phyloP scores from a whole-genome alignment of 352 stramenopile genomes.

The Halophytophthora polymorphica region DNA sequence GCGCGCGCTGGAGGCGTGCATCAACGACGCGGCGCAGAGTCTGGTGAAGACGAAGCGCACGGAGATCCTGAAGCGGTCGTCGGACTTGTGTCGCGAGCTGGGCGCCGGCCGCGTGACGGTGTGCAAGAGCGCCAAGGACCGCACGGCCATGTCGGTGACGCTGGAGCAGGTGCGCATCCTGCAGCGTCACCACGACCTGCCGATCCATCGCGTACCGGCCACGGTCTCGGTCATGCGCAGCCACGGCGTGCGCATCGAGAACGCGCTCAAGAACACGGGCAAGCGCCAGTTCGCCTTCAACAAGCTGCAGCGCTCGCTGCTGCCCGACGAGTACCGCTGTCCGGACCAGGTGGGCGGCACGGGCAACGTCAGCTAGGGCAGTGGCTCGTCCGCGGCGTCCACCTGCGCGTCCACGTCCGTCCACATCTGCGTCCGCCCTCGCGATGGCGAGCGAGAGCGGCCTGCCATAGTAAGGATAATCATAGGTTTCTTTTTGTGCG shows the following conservation, averaged over 20 bases:
- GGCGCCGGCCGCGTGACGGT: conserved; percentile 92
- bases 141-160: conserved; percentile 97
- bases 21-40: conserved; percentile 78
- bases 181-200: conserved; percentile 80
- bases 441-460: conserved; percentile 6
- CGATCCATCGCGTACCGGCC: conserved; percentile 61
- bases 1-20: conserved; percentile 51
- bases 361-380: conserved; percentile 75
- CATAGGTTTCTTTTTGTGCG: conserved; percentile 34
- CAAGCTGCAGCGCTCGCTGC: conserved; percentile 82
- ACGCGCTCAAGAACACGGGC: conserved; percentile 88
- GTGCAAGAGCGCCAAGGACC: conserved; percentile 97
- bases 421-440: not conserved
- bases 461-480: conserved; percentile 28
- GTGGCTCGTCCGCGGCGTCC: too few species aligned
- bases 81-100: conserved; percentile 81
- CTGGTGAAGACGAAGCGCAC: conserved; percentile 85
- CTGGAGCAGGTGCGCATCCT: conserved; percentile 92
- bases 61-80: conserved; percentile 80
- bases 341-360: conserved; percentile 80
- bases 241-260: conserved; percentile 86
- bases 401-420: too few species aligned
- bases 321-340: conserved; percentile 85
- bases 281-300: conserved; percentile 89
- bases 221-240: conserved; percentile 87